These are phyloP conservation scores for Neophaeococcomyces mojaviensis DNA, from an alignment of 2,329 filamentous ascomycete genomes.

Conservation along the genomic window DNA sequence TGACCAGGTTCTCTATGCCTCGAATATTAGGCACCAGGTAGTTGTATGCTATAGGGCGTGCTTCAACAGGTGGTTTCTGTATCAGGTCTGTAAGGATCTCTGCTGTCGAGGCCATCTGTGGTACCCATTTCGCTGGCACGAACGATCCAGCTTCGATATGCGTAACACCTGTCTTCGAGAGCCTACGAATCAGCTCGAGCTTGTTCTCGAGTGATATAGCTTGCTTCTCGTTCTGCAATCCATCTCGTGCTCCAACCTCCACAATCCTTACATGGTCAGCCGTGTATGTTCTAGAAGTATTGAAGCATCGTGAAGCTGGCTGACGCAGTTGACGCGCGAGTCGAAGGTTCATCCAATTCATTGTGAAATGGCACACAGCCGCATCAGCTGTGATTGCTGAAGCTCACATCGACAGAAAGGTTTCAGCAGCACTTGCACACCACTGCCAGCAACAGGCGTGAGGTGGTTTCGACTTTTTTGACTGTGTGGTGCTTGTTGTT, in stretches of 20 bases:
- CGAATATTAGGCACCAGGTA: slow-evolving; percentile 58
- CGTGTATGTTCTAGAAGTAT: slow-evolving; percentile 24
- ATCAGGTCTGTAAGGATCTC: slow-evolving; percentile 52
- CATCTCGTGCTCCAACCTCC: slow-evolving; percentile 48
- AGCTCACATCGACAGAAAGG: too few species aligned
- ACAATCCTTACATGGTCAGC: slow-evolving; percentile 46
- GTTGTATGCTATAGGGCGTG: slow-evolving; percentile 53
- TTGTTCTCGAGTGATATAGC: slow-evolving; percentile 42
- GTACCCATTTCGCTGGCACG: slow-evolving; percentile 48
- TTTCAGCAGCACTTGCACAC: too few species aligned
- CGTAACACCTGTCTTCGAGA: slow-evolving; percentile 42
- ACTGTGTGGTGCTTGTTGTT: too few species aligned
- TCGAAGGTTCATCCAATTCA: not conserved
- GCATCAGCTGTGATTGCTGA: too few species aligned
- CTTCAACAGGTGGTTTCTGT: slow-evolving; percentile 41
- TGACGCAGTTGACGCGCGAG: not conserved
- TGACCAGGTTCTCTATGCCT: slow-evolving; percentile 54
- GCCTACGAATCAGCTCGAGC: slow-evolving; percentile 40
- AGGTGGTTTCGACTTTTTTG: too few species aligned
- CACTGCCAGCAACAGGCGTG: too few species aligned
- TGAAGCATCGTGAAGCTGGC: slow-evolving; percentile 13
- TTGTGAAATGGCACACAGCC: not conserved
- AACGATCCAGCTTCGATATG: slow-evolving; percentile 48
- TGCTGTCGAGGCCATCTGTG: slow-evolving; percentile 59
- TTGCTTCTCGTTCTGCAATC: slow-evolving; percentile 47